Evolutionary conservation across 805 yeast species (phyloP).

Genomic region (Saccharomycopsis lassenensis): DNA sequence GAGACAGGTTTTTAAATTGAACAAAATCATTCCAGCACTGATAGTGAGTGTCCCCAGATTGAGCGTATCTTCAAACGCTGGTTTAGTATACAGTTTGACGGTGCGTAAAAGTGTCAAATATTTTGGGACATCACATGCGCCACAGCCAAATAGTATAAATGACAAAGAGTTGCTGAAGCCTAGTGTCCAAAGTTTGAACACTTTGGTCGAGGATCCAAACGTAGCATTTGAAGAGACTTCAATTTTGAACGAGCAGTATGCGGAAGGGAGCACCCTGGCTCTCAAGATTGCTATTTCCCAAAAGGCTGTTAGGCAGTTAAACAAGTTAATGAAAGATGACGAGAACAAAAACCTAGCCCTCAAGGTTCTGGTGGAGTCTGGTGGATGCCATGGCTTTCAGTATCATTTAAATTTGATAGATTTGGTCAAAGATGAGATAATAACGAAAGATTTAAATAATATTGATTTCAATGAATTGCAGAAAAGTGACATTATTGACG

Average conservation of each 20-base stretch:
- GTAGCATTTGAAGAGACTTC: constrained; percentile 10
- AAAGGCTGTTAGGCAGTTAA: constrained; percentile 38
- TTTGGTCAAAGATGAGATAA: constrained; percentile 25
- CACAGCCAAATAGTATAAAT: too few relatives aligned
- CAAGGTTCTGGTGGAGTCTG: constrained; percentile 75
- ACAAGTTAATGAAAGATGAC: constrained; percentile 41
- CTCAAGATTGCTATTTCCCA: constrained; percentile 27
- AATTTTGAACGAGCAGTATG: constrained; percentile 9
- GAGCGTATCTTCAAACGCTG: too few relatives aligned
- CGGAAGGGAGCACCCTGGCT: constrained; percentile 19
- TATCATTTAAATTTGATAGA: constrained; percentile 61
- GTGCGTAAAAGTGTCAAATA: too few relatives aligned
- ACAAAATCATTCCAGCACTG: too few relatives aligned
- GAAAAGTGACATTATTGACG: constrained; percentile 23
- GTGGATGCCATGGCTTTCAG: constrained; percentile 98
- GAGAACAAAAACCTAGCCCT: constrained; percentile 51
- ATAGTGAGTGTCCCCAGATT: too few relatives aligned
- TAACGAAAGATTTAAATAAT: constrained; percentile 20
- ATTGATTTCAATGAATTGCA: neutral
- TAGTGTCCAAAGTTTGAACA: too few relatives aligned
- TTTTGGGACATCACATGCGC: too few relatives aligned
- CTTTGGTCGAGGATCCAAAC: constrained; percentile 12
- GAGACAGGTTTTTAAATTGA: too few relatives aligned
- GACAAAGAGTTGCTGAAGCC: too few relatives aligned
- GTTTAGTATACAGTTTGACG: too few relatives aligned